phyloP scores from a whole-genome alignment of 2,329 filamentous ascomycete genomes.

The Ophiocordyceps polyrhachis-furcata region DNA sequence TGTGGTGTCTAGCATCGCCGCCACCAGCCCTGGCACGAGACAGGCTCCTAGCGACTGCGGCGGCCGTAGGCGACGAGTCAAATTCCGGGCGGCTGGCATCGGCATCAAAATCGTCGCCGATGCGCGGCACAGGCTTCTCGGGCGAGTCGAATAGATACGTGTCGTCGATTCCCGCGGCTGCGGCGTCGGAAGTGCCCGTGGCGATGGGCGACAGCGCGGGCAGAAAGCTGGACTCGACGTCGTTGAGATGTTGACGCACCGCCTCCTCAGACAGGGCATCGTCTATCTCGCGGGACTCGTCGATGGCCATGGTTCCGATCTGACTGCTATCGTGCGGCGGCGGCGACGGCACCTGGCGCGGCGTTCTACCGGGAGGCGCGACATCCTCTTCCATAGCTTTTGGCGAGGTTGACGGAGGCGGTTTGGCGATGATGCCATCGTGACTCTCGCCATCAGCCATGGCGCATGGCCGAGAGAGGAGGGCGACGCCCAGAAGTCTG shows the following conservation, averaged over 20 bases:
- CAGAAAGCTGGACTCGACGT: constrained; percentile 48
- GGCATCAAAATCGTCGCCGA: constrained; percentile 5
- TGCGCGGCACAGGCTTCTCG: constrained; percentile 13
- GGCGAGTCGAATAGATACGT: constrained; percentile 38
- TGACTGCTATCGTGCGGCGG: constrained; percentile 20
- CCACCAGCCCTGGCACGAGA: constrained; percentile 29
- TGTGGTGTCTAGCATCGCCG: constrained; percentile 1
- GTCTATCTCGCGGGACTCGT: constrained; percentile 14
- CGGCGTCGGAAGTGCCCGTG: constrained; percentile 19
- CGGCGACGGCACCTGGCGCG: constrained; percentile 5
- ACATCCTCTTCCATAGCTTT: background rate
- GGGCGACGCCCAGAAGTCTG: background rate
- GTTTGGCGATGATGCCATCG: constrained; percentile 4
- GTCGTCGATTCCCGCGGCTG: constrained; percentile 32
- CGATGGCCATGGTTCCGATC: constrained; percentile 20
- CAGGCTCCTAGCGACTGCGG: constrained; percentile 32
- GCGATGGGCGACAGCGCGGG: constrained; percentile 37
- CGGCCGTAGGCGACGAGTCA: constrained; percentile 37
- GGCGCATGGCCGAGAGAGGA: constrained; percentile 8
- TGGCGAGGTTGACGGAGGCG: background rate
- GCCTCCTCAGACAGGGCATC: constrained; percentile 34
- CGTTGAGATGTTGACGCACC: constrained; percentile 37
- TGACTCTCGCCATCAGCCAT: constrained; percentile 17
- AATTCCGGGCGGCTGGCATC: constrained; percentile 31
- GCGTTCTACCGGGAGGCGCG: constrained; percentile 3